Evolutionary conservation across 169 alveolate genomes (phyloP).

Genomic region (Plasmodium vivax): DNA sequence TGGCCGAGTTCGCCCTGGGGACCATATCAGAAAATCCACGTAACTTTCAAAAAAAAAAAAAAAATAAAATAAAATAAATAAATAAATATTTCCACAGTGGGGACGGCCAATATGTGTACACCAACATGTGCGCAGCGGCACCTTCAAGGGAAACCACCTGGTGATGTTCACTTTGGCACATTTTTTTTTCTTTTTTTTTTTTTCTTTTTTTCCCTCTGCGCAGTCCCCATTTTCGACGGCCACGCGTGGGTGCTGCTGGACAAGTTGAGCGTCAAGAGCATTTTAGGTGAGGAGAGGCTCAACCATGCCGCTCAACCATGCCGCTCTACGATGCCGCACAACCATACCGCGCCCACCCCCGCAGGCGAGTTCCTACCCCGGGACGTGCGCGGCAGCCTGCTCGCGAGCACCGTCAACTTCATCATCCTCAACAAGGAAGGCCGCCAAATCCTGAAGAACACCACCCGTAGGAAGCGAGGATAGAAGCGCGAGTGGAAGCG

Average conservation of each 20-base stretch:
- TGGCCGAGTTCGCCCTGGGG: constrained; percentile 52
- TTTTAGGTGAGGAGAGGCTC: constrained; percentile 24
- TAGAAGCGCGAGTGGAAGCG: background rate
- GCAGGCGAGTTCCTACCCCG: constrained; percentile 48
- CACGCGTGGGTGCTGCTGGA: constrained; percentile 63
- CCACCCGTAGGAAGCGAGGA: constrained; percentile 12
- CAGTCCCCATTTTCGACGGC: constrained; percentile 65
- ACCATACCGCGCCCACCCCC: background rate
- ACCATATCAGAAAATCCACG: constrained; percentile 48
- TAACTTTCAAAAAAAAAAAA: background rate
- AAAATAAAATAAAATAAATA: too few species aligned
- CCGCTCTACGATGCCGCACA: background rate
- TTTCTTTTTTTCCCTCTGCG: background rate
- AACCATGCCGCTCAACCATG: background rate
- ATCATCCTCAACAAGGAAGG: constrained; percentile 39
- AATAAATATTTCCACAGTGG: background rate
- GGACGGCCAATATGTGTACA: background rate
- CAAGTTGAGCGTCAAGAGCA: constrained; percentile 39
- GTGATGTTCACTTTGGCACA: background rate
- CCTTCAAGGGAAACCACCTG: background rate
- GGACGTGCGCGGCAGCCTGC: constrained; percentile 29
- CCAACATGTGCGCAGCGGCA: too few species aligned
- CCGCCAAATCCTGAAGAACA: constrained; percentile 11
- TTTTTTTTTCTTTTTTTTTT: background rate
- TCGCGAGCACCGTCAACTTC: constrained; percentile 31